Conservation (phyloP, 805 yeast genomes). For the Alloascoidea africana region DNA sequence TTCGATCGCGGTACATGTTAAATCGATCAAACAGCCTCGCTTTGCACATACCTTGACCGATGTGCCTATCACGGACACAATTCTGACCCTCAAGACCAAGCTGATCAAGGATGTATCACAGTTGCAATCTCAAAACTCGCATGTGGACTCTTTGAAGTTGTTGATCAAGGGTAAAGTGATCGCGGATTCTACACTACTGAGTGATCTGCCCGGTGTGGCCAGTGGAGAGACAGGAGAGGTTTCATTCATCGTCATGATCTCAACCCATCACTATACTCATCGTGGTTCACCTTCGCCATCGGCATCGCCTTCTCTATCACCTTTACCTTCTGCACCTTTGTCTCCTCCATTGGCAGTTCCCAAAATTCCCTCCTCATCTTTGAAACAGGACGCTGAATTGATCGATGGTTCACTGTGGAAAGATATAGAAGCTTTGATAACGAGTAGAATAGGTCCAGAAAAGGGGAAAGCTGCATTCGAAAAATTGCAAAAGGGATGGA, state of each 20-base stretch:
- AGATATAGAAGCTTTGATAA: not conserved
- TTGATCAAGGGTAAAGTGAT: not conserved
- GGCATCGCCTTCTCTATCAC: not conserved
- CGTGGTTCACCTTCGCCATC: not conserved
- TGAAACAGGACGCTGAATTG: not conserved
- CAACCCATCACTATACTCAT: not conserved
- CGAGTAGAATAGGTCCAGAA: not conserved
- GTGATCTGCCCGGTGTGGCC: not conserved
- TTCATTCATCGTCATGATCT: not conserved
- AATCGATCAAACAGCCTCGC: not conserved
- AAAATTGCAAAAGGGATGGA: not conserved
- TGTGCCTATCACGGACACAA: not conserved
- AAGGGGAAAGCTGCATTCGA: not conserved
- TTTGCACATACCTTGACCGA: not conserved
- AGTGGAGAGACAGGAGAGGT: slow-evolving; percentile 1
- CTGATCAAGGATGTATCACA: not conserved
- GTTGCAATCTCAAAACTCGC: not conserved
- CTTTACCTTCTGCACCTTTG: not conserved
- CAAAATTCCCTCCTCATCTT: no score
- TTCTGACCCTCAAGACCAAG: not conserved
- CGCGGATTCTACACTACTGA: not conserved
- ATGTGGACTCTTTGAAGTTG: not conserved
- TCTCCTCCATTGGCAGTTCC: no score
- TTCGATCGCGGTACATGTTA: not conserved
- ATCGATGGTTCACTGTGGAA: slow-evolving; percentile 1